Base-by-base conservation (phyloP, 2,329 filamentous ascomycete species). In the Phaeosphaeriaceae sp. region DNA sequence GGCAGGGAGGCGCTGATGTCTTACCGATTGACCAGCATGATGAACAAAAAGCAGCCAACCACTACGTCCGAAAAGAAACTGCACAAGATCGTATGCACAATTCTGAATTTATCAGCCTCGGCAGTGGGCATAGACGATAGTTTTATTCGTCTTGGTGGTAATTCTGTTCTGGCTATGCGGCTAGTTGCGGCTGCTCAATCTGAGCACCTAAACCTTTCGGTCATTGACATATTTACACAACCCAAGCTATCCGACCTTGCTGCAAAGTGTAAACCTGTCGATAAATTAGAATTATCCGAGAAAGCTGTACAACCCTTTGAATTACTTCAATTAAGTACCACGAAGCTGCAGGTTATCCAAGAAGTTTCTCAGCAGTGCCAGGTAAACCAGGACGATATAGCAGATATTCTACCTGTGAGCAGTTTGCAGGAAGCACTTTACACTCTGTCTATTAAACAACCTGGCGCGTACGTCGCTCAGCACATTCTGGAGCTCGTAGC, bases 401-500 rank as follows among this genome's bases (percentile, higher is more conserved):
- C 76, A 42, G 74, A 78, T 50, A 63, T 69, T 4, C 74, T 76
- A 39, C 75, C 75, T 3, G 73, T 67, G 15, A 77, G 71, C n/a
- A 62, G 75, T 2, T 61, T 78, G 2, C 76, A 78, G 54, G 74
- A 76, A 58, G 78, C 76, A 1, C 63, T 80, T 1, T 64, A 81
- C 42, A 76, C 79, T 1, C 68, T 81, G n/a, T 79, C 78, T 0
- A 67, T 76, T 18, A 77, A 77, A 56, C 72, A 79, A 35, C 61
- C 67, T 11, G 78, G 77, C 12, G 76, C 78, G 4, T 82, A 82
- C 50, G 72, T 81, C 29, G 77, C 77, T 6, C 76, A 79, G 41
- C 75, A 77, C 30, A 61, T 77, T 0, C 74, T 79, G 41, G 63
- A 64, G 3, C 71, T 82, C 2, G 63, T 72, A 1, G 44, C 61